Base-by-base conservation (phyloP, 2,329 filamentous ascomycete genomes). In the Didymella pomorum region DNA sequence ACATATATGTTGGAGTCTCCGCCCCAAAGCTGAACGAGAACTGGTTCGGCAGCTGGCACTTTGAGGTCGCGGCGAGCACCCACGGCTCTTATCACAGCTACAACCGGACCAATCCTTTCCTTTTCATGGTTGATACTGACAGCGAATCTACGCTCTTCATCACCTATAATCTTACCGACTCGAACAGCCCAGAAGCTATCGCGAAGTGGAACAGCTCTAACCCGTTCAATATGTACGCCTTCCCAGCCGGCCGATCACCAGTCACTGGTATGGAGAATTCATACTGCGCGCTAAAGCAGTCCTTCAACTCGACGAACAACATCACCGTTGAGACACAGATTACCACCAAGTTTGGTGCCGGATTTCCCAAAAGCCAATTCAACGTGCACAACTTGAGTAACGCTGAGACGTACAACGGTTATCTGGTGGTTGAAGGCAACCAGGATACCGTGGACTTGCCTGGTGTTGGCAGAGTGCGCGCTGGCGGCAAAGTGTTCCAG, bases 111-210 rank as follows among this genome's bases (percentile, higher is more conserved):
- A 78, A 83, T 59, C 80, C 86, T 0, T 85, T 89, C 63, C 81
- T 97, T 8, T 85, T 87, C 67, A 90, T 93, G 78, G 87, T 97
- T 51, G 95, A 98, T 71, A 92, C 91, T 23, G 95, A 98, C 75
- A 88, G 86, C 42, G 84, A 83, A 28, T 89, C 92, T 2, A 90
- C 92, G 2, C 81, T 99, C 25, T 82, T 99, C 41, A 88, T 90
- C 43, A 96, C 93, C 0, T 83, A 87, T 52, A 89, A 93, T 67
- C 78, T 93, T 47, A 93, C 89, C 0, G 71, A 80, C 7, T 68
- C 79, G 4, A 68, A 80, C 0, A 79, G 80, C 48, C 78, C 78
- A 2, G 75, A 80, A 1, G 79, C 87, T 12, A 82, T 84, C 59
- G 70, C 82, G 3, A 75, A 81, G 67, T 89, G 80, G 84, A 84